Base-by-base conservation (phyloP, 208 protist genomes). In the Trypanosoma avium region DNA sequence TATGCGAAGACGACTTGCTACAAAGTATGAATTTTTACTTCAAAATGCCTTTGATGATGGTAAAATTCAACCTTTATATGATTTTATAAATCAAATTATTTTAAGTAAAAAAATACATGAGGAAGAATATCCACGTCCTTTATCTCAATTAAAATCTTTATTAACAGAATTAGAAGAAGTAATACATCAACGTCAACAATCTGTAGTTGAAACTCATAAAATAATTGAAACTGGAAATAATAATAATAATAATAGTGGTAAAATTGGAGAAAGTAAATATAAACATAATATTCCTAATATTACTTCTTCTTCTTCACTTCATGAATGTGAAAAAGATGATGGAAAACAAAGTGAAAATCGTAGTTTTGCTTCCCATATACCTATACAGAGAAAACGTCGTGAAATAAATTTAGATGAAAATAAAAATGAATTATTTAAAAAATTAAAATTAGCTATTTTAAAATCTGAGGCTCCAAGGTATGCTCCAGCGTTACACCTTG, bases 21-120 rank as follows among this genome's bases (percentile, higher is more conserved):
- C 17, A 24, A 59, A 69, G 33, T 90, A 75, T 60, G 62, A 76
- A 33, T 35, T 53, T 32, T 76, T 86, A 0, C 57, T 90, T 13
- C 79, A 79, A 5, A 27, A 62, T 9, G 81, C 84, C 10, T 94
- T 86, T 72, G 81, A 94, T 74, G 49, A 57, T 3, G 84, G 88
- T 27, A 53, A 77, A 38, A 33, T 71, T 42, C 53, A 42, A 48
- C 73, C 73, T 22, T 73, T 94, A 13, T 73, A 79, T 22, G 30
- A 46, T 49, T 79, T 81, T 49, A 56, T 90, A 47, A 48, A 55
- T 17, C 45, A 53, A 22, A 53, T 86, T 42, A 59, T 84, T 24
- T 24, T 22, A 21, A 32, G 33, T 12, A 63, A 48, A 10, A 62
- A 58, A 49, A 12, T 60, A 5, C 45, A 58, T 2, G 49, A 50